phyloP scores from a whole-genome alignment of 2,329 filamentous ascomycete genomes.

The Colletotrichum sp. region DNA sequence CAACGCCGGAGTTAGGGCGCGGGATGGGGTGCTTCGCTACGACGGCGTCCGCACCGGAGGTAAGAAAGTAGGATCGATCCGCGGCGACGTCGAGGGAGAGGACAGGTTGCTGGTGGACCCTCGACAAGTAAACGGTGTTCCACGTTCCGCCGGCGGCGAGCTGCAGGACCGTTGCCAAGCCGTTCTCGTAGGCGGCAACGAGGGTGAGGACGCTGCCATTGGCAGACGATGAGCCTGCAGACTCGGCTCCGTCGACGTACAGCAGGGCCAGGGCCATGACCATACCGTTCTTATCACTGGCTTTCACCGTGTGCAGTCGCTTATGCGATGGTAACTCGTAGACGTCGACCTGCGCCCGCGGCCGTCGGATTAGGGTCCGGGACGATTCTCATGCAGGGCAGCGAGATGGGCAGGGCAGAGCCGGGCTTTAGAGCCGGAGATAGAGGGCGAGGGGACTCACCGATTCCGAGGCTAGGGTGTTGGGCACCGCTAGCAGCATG shows the following conservation, averaged over 20 bases:
- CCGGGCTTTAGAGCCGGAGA: conserved; percentile 11
- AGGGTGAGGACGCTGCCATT: conserved; percentile 56
- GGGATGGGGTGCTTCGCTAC: conserved; percentile 78
- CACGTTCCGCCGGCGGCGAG: conserved; percentile 49
- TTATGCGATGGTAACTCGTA: conserved; percentile 79
- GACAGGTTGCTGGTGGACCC: conserved; percentile 79
- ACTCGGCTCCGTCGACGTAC: conserved; percentile 40
- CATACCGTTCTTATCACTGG: conserved; percentile 72
- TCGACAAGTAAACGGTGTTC: conserved; percentile 64
- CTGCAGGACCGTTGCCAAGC: conserved; percentile 70
- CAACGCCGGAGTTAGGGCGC: neutral
- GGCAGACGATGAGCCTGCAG: neutral
- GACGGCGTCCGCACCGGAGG: conserved; percentile 81
- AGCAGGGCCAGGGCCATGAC: conserved; percentile 81
- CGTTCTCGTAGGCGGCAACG: conserved; percentile 84
- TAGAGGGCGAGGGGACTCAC: conserved; percentile 41
- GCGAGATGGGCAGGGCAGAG: neutral
- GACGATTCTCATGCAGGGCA: neutral
- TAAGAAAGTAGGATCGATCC: conserved; percentile 66
- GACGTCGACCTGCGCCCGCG: conserved; percentile 69
- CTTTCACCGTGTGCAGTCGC: conserved; percentile 64
- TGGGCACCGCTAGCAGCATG: conserved; percentile 79
- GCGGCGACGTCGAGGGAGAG: conserved; percentile 71
- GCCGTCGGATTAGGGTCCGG: conserved; percentile 4
- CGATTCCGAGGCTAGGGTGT: conserved; percentile 74